Evolutionary conservation across 805 yeast genomes (phyloP), one percentile per base, ranked within the genome.

Genomic region (Lipomyces yamanashiensis): DNA sequence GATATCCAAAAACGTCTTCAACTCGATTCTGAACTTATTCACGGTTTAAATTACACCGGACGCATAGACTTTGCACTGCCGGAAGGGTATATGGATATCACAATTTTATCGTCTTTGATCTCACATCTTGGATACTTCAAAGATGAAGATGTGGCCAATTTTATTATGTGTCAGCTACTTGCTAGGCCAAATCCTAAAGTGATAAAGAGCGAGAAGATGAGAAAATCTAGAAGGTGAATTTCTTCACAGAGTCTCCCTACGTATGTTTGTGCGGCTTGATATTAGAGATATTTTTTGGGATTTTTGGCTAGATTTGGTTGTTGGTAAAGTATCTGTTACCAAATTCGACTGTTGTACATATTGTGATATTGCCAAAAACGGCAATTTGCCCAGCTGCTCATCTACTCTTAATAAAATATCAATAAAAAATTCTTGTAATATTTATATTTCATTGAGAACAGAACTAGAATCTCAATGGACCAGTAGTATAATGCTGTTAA

Each of bases 121-220:
- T 95, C 96, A 0, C 99, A 93, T 75, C 85, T 90, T 13, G 85
- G 90, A 53, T 93, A 93, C 74, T 87, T 93, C 73, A 96, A 91
- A 72, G 96, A 91, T 70, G 82, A 85, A 56, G 92, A 92, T 71
- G 86, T 93, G 43, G 92, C 96, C 0, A 88, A 87, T 0, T 92
- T 93, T 70, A 74, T 93, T 5, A 75, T 92, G 73, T 80, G 79
- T 53, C 92, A 91, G 72, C 73, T 88, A 8, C 66, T 66, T 39
- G 60, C 67, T 8, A 36, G 68, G 23, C 68, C 68, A 44, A 36
- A 53, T 43, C 67, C 67, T 21, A 65, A 65, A 48, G 37, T 53
- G 44, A 67, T 67, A 6, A 64, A 70, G 47, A 68, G 73, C 28
- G 71, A 66, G 21, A 41, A 44, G 37, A 45, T 23, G 33, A 17